Base-by-base conservation (phyloP, 2,329 filamentous ascomycete species). In the Aspergillaceae sp. region DNA sequence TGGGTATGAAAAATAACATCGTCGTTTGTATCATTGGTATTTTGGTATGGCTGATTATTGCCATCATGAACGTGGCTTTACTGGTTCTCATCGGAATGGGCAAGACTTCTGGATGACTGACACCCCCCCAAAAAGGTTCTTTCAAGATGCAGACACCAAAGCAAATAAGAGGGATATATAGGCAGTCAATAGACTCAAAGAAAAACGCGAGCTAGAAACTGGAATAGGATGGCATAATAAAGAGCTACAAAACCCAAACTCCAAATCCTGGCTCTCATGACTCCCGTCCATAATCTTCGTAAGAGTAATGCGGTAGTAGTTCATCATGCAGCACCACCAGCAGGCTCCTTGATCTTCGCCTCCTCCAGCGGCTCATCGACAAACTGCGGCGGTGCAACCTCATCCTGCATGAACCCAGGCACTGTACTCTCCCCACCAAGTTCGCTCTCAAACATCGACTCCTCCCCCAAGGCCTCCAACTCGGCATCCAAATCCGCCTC, bases 401-500 rank as follows among this genome's bases (percentile, higher is more conserved):
- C 89, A 58, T 97, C 92, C 62, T 88, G 80, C 75, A 98, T 74
- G 68, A 94, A 98, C 43, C 84, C 83, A 0, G 92, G 92, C 56
- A 94, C 66, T 33, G 74, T 75, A 41, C 79, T 80, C 29, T 75
- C 74, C 30, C 79, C 54, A 86, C 72, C 42, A 69, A 75, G 43
- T 19, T 19, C 19, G 19, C 79, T 78, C 63, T 94, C 90, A 57
- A 94, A 76, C 70, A 96, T 87, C n/a, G 88, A 84, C 71, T 98
- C 92, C 59, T 95, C 85, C 1, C 91, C 91, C 33, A 98, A 70
- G 5, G 92, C 90, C 74, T 98, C 92, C 43, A 98, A 71, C 75
- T 98, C 92, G 3, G 92, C 92, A 72, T 98, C 92, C 50, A 98
- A 70, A 73, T 98, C 92, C 1, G 86, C 82, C 79, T 98, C 92